Evolutionary conservation across 805 yeast species (phyloP).

Genomic region (Sungouiozyma ichnusensis): DNA sequence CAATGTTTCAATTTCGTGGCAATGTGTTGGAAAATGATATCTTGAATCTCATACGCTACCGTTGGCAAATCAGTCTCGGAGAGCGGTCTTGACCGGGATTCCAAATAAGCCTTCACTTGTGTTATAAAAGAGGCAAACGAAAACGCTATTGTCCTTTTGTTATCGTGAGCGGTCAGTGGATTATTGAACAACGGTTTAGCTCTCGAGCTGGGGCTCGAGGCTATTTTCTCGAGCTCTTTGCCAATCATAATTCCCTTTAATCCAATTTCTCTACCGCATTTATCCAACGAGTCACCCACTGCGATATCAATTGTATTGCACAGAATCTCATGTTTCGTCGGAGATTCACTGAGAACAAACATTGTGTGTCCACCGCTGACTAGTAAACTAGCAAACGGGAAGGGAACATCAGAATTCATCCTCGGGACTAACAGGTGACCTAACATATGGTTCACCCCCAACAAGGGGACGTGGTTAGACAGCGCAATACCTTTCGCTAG

Average conservation of each 20-base stretch:
- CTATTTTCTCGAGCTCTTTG: conserved; percentile 51
- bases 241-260: conserved; percentile 78
- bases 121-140: conserved; percentile 74
- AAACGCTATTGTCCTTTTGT: conserved; percentile 41
- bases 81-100: background rate
- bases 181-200: conserved; percentile 29
- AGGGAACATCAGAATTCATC: conserved; percentile 29
- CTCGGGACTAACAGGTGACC: conserved; percentile 76
- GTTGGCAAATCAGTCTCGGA: conserved; percentile 5
- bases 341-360: conserved; percentile 55
- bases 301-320: conserved; percentile 80
- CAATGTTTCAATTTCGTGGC: conserved; percentile 46
- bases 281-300: conserved; percentile 87
- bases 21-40: conserved; percentile 61
- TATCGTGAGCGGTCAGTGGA: conserved; percentile 43
- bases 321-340: conserved; percentile 59
- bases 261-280: conserved; percentile 82
- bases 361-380: conserved; percentile 95
- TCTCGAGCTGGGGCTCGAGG: conserved; percentile 28
- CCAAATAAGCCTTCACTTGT: conserved; percentile 33
- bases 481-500: conserved; percentile 75
- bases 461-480: conserved; percentile 65
- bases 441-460: conserved; percentile 95
- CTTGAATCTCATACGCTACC: conserved; percentile 51
- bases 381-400: conserved; percentile 65